Base-by-base conservation (phyloP, 306 rosid species). In the Acmispon strigosus region DNA sequence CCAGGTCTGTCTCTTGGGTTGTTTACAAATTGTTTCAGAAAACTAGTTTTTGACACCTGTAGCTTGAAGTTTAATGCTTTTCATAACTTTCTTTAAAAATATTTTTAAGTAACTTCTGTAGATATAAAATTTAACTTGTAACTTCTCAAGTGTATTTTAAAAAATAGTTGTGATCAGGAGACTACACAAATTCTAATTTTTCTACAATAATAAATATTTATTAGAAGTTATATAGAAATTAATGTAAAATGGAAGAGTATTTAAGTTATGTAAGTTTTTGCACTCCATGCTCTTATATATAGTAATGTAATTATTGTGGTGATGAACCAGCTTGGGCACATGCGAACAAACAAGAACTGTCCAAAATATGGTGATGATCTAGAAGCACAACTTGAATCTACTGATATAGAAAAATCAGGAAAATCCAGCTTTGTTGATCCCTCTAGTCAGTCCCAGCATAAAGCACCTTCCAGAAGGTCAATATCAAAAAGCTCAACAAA, bases 271-370 rank as follows among this genome's bases (percentile, higher is more conserved):
- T 66, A 32, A 10, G 43, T 72, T 48, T 61, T 66, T 65, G 64
- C 44, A 13, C 62, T 52, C 65, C 65, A 58, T 50, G 49, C 49
- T 61, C 65, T 64, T 13, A 43, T 49, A 14, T 54, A 17, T 10
- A 9, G 14, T 72, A 12, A 53, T 65, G 17, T 77, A 68, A 80
- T 66, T 72, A 37, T 65, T 76, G 39, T 70, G 82, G 69, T 61
- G 43, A 66, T 65, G 42, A 62, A 57, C 76, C 86, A 94, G 98
- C 82, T 83, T 81, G 97, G 98, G 83, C 98, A 94, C 75, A 94
- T 94, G 98, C 87, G 97, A 52, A 94, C 98, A 3, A 94, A 94
- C 88, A 94, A 94, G 86, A 86, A 94, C 84, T 94, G 98, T 81
- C 98, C 98, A 57, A 90, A 81, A 82, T 94, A 94, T 70, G 89